These are phyloP conservation scores for Straminergon stramineum DNA, from an alignment of 225 moss, liverwort and hornwort genomes.

Conservation along the genomic window DNA sequence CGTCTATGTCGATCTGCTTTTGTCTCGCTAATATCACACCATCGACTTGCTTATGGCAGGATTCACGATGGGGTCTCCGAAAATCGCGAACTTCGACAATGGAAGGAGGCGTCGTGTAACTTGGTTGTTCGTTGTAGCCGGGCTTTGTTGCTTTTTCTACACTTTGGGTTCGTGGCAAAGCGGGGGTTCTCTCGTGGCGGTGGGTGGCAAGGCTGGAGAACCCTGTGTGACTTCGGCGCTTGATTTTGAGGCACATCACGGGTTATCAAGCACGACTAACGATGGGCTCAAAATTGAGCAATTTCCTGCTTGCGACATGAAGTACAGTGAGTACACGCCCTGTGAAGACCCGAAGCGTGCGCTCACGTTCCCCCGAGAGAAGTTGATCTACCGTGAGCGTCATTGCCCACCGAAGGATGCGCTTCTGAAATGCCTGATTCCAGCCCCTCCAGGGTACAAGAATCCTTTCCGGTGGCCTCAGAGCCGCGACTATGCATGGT, in stretches of 20 bases:
- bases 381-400: constrained; percentile 65
- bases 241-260: constrained; percentile 75
- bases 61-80: constrained; percentile 31
- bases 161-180: constrained; percentile 60
- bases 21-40: neutral
- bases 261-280: constrained; percentile 7
- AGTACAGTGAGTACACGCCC: constrained; percentile 78
- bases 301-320: constrained; percentile 58
- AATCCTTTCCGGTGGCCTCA: constrained; percentile 76
- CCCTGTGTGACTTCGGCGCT: constrained; percentile 21
- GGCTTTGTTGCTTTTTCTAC: constrained; percentile 56
- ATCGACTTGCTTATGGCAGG: neutral
- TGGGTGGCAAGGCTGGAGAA: neutral
- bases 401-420: constrained; percentile 64
- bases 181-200: neutral
- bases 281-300: constrained; percentile 30
- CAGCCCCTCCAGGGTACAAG: constrained; percentile 72
- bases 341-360: constrained; percentile 62
- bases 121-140: constrained; percentile 18
- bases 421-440: constrained; percentile 70
- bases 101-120: constrained; percentile 21
- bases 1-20: neutral
- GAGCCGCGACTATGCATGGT: constrained; percentile 64
- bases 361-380: constrained; percentile 49
- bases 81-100: constrained; percentile 15